phyloP scores from a whole-genome alignment of 176 grass and related monocot species.

The Miscanthus lutarioriparius region DNA sequence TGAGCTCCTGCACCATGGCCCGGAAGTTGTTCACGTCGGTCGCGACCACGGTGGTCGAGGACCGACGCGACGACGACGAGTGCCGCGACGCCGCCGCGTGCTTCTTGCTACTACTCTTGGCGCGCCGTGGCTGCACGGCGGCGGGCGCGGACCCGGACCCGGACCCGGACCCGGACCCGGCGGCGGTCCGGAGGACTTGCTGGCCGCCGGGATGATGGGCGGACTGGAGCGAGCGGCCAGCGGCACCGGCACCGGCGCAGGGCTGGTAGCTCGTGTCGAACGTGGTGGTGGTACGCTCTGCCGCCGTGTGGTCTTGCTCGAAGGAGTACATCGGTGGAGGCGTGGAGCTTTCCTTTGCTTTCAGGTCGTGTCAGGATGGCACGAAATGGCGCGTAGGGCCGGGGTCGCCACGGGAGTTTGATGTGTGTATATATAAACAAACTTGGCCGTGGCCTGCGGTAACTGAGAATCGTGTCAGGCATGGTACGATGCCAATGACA shows the following conservation, averaged over 20 bases:
- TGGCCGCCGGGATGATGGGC: background rate
- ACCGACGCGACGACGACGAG: conserved; percentile 27
- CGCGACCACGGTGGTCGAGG: conserved; percentile 48
- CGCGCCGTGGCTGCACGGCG: conserved; percentile 26
- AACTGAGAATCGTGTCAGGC: background rate
- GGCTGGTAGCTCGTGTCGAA: conserved; percentile 24
- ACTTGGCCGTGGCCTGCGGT: background rate
- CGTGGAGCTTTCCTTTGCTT: background rate
- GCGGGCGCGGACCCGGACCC: background rate
- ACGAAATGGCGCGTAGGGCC: background rate
- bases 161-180: background rate
- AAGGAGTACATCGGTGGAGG: conserved; percentile 33
- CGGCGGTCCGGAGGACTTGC: background rate
- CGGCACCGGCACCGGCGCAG: background rate
- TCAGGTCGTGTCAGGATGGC: background rate
- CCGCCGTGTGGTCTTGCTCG: conserved; percentile 20
- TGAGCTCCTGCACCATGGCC: conserved; percentile 98
- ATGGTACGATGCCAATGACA: background rate
- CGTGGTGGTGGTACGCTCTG: background rate
- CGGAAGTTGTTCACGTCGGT: conserved; percentile 91
- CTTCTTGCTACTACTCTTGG: conserved; percentile 29
- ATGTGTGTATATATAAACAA: background rate
- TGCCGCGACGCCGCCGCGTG: background rate
- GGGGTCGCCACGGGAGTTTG: background rate
- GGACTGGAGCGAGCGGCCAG: background rate